Percentiles rank a stretch among this genome's conserved stretches.
Evolutionary conservation across 202 grass and related monocot species (phyloP).

Genomic region (Bolboschoenoplectus hybrid): DNA sequence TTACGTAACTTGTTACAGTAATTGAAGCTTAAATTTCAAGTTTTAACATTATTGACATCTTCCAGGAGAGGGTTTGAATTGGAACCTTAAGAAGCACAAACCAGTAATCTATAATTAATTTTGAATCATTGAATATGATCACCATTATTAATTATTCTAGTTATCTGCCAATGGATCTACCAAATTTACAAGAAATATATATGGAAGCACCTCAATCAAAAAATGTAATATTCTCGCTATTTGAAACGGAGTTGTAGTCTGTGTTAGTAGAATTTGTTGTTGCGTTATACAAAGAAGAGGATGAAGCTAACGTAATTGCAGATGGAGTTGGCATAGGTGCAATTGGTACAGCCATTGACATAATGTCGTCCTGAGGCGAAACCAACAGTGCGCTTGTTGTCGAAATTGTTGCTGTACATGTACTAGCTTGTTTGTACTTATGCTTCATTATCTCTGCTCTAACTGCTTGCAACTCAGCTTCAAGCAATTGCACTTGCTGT

Average conservation of each 20-base stretch:
- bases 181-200: constrained; percentile 48
- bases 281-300: constrained; percentile 36
- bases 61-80: background rate
- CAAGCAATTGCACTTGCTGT: constrained; percentile 67
- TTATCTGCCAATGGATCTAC: constrained; percentile 16
- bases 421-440: constrained; percentile 53
- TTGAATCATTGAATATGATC: background rate
- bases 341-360: constrained; percentile 41
- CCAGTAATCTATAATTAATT: background rate
- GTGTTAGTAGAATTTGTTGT: constrained; percentile 40
- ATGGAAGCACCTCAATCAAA: constrained; percentile 56
- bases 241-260: constrained; percentile 57
- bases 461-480: constrained; percentile 73
- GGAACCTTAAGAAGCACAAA: constrained; percentile 12
- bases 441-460: constrained; percentile 84
- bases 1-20: background rate
- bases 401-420: background rate
- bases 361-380: constrained; percentile 28
- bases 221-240: constrained; percentile 70
- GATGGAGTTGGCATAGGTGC: background rate
- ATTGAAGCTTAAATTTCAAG: constrained; percentile 5
- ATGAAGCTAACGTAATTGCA: constrained; percentile 24
- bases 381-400: constrained; percentile 18
- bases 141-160: background rate
- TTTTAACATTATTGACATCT: background rate